A percentile compares a stretch with the other conserved stretches of the same genome.
Evolutionary conservation across 148 eudicot genomes (phyloP).

Genomic region (Rhododendron molle): DNA sequence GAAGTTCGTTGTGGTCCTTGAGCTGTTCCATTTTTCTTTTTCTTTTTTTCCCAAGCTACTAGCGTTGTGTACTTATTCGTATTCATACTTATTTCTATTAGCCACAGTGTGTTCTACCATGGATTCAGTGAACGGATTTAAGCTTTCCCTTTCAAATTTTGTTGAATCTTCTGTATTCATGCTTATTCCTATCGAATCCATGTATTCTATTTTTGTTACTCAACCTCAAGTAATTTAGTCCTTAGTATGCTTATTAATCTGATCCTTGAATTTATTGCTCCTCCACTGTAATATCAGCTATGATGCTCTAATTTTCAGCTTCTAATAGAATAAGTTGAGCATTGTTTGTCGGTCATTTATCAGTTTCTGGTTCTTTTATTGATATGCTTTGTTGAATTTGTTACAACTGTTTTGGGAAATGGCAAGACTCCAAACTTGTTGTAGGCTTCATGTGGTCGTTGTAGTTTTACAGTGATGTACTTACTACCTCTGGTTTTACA

Average conservation of each 20-base stretch:
- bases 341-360: neutral
- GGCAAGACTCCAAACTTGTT: neutral
- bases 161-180: neutral
- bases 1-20: neutral
- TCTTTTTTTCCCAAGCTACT: neutral
- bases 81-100: neutral
- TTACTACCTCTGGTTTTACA: neutral
- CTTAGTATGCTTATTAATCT: neutral
- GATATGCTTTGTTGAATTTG: neutral
- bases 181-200: neutral
- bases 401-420: neutral
- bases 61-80: neutral
- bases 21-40: neutral
- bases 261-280: neutral
- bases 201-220: neutral
- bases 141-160: neutral
- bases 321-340: neutral
- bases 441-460: neutral
- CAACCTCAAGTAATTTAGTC: neutral
- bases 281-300: neutral
- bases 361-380: neutral
- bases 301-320: neutral
- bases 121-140: neutral
- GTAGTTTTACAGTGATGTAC: neutral
- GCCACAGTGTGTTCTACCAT: neutral